These are phyloP conservation scores for Thraustochytrium sp. DNA, from an alignment of 352 stramenopile genomes.

Conservation along the genomic window DNA sequence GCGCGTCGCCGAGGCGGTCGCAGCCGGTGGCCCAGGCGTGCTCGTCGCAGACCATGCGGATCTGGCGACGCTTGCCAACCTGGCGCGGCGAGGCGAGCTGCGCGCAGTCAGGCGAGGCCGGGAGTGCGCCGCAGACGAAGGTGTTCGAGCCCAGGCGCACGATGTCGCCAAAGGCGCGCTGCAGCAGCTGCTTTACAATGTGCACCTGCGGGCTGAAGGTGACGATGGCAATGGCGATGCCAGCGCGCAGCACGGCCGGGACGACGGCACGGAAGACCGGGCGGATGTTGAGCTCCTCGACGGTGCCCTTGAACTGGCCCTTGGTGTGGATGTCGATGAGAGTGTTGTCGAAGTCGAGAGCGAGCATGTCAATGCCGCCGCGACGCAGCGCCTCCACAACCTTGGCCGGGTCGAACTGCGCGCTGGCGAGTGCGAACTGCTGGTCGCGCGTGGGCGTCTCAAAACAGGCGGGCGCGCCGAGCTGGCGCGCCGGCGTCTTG, in stretches of 20 bases:
- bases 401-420: neutral
- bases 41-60: slow-evolving; percentile 42
- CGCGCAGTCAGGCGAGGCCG: neutral
- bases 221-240: slow-evolving; percentile 67
- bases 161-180: slow-evolving; percentile 51
- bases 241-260: slow-evolving; percentile 42
- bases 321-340: slow-evolving; percentile 71
- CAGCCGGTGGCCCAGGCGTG: slow-evolving; percentile 36
- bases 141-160: slow-evolving; percentile 53
- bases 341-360: slow-evolving; percentile 75
- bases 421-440: neutral
- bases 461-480: neutral
- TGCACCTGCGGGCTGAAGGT: slow-evolving; percentile 66
- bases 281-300: slow-evolving; percentile 62
- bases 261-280: slow-evolving; percentile 67
- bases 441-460: slow-evolving; percentile 24
- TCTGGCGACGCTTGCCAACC: slow-evolving; percentile 61
- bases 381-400: neutral
- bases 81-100: slow-evolving; percentile 59
- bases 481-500: neutral
- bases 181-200: slow-evolving; percentile 61
- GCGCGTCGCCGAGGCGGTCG: slow-evolving; percentile 54
- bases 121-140: slow-evolving; percentile 62
- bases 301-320: slow-evolving; percentile 58
- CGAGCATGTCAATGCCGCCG: slow-evolving; percentile 66